Conservation (phyloP, 371 early-diverging fungal species). For the Syncephalastrum sp. region DNA sequence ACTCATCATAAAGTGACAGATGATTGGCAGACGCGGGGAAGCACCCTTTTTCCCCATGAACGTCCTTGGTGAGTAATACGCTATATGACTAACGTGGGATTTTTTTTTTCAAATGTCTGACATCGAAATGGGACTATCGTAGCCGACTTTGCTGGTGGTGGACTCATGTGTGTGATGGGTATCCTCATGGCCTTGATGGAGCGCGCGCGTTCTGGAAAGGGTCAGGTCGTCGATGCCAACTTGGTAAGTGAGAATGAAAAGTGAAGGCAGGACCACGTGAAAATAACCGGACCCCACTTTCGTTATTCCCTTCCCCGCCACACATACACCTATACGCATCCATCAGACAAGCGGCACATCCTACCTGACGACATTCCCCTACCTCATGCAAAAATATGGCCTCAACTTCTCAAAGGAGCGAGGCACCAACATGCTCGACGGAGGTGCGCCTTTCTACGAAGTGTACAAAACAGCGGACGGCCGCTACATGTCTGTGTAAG, state of each 20-base stretch:
- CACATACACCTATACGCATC: background rate
- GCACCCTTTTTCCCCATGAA: slow-evolving; percentile 68
- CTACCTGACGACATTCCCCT: slow-evolving; percentile 54
- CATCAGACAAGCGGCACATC: slow-evolving; percentile 51
- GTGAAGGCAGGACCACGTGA: background rate
- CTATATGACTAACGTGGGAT: background rate
- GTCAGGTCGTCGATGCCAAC: slow-evolving; percentile 71
- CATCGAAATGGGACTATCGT: background rate
- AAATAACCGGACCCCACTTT: background rate
- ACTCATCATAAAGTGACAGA: slow-evolving; percentile 25
- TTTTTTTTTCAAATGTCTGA: background rate
- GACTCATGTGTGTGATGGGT: slow-evolving; percentile 68
- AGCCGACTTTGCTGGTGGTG: slow-evolving; percentile 81
- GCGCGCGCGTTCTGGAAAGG: slow-evolving; percentile 60
- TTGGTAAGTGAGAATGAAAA: slow-evolving; percentile 49
- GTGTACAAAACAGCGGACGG: slow-evolving; percentile 72
- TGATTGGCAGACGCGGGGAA: slow-evolving; percentile 58
- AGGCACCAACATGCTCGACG: slow-evolving; percentile 66
- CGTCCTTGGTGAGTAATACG: slow-evolving; percentile 41
- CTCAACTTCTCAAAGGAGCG: slow-evolving; percentile 54
- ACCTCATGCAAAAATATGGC: slow-evolving; percentile 61
- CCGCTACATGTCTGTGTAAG: slow-evolving; percentile 68
- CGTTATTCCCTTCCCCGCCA: background rate
- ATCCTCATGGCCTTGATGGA: slow-evolving; percentile 69
- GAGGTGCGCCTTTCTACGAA: slow-evolving; percentile 74